Conservation (phyloP, 148 eudicot species). For the Persicaria maculosa region DNA sequence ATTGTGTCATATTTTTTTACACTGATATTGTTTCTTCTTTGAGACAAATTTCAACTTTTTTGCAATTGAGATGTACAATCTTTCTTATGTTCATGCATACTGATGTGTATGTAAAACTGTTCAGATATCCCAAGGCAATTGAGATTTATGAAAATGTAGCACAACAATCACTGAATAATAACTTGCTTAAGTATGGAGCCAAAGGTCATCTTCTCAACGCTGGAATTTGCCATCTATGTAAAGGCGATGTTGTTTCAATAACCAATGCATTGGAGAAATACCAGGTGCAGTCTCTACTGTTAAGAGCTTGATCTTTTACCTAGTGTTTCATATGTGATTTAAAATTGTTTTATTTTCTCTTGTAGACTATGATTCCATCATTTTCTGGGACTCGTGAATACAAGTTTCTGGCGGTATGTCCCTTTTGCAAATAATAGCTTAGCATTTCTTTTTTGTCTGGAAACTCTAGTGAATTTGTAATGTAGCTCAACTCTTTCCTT, state of each 20-base stretch:
- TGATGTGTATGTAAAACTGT: background rate
- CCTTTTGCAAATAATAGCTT: background rate
- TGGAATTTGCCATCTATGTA: slow-evolving; percentile 75
- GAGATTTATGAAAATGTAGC: slow-evolving; percentile 68
- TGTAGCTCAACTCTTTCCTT: background rate
- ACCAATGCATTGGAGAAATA: slow-evolving; percentile 55
- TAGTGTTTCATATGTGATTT: background rate
- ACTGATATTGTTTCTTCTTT: background rate
- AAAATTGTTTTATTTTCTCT: slow-evolving; percentile 3
- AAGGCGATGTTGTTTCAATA: slow-evolving; percentile 58
- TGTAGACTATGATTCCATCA: slow-evolving; percentile 64
- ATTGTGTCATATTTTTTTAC: background rate
- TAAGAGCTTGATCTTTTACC: background rate
- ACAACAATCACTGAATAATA: slow-evolving; percentile 45
- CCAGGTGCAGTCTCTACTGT: slow-evolving; percentile 33
- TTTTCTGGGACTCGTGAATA: slow-evolving; percentile 61
- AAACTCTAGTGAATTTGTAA: background rate
- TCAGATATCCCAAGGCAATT: slow-evolving; percentile 57
- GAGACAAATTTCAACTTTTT: background rate
- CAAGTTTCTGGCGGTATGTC: slow-evolving; percentile 48
- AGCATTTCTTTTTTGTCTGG: background rate
- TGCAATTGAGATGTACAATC: background rate
- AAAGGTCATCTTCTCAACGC: slow-evolving; percentile 80
- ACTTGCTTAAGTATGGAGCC: slow-evolving; percentile 57
- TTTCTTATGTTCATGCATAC: background rate